Conservation (phyloP, 2,329 filamentous ascomycete genomes). For the Fusarium sp. region DNA sequence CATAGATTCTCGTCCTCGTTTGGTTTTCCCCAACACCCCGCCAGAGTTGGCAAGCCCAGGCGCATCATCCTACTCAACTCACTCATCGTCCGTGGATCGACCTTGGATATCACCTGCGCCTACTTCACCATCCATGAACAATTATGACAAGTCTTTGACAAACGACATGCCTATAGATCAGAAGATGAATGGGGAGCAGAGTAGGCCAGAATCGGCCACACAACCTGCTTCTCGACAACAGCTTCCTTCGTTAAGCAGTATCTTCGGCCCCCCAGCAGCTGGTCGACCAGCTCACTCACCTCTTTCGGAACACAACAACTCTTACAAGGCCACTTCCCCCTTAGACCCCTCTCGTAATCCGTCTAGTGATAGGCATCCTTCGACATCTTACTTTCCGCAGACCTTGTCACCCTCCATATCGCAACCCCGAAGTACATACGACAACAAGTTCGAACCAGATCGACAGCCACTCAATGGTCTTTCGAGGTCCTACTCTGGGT, state of each 20-base stretch:
- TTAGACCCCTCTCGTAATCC: slow-evolving; percentile 63
- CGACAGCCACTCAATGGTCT: slow-evolving; percentile 53
- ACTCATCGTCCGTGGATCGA: slow-evolving; percentile 61
- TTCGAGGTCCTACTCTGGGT: slow-evolving; percentile 58
- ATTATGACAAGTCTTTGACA: slow-evolving; percentile 66
- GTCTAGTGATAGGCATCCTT: slow-evolving; percentile 58
- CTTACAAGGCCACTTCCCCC: slow-evolving; percentile 62
- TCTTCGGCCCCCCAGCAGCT: slow-evolving; percentile 67
- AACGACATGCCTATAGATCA: slow-evolving; percentile 61
- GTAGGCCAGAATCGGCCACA: slow-evolving; percentile 55
- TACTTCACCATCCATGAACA: slow-evolving; percentile 70
- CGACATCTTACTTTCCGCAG: slow-evolving; percentile 66
- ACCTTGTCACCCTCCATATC: slow-evolving; percentile 55
- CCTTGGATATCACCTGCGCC: slow-evolving; percentile 59
- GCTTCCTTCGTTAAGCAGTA: slow-evolving; percentile 70
- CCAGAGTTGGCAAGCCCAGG: slow-evolving; percentile 69
- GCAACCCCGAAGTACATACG: slow-evolving; percentile 64
- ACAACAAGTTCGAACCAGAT: slow-evolving; percentile 62
- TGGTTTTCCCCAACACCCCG: slow-evolving; percentile 68
- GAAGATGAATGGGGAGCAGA: slow-evolving; percentile 56
- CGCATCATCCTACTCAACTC: slow-evolving; percentile 64
- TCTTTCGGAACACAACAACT: slow-evolving; percentile 61
- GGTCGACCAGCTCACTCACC: slow-evolving; percentile 63
- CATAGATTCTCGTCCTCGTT: slow-evolving; percentile 66
- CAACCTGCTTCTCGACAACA: slow-evolving; percentile 60